Evolutionary conservation across 768 basidiomycete species (phyloP).

Genomic region (Panellus pusillus): DNA sequence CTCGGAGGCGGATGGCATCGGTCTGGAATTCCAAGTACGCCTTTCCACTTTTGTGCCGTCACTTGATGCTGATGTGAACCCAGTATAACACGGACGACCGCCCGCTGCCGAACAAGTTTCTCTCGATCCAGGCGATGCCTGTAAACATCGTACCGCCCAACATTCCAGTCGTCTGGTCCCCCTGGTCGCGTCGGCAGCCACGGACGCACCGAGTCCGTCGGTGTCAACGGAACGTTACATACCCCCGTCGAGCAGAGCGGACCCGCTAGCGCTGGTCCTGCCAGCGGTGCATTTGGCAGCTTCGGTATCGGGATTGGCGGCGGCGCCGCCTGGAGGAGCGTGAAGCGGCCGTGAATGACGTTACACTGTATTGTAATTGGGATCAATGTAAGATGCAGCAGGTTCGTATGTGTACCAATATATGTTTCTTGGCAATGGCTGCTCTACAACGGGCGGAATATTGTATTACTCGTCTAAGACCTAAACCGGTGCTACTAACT

Average conservation of each 20-base stretch:
- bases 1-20: slow-evolving; percentile 80
- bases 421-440: too few relatives aligned
- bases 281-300: slow-evolving; percentile 44
- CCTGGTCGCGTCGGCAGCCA: slow-evolving; percentile 27
- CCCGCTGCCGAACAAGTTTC: slow-evolving; percentile 78
- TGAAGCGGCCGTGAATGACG: background rate
- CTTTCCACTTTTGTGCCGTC: background rate
- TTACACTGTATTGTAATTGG: background rate
- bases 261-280: slow-evolving; percentile 28
- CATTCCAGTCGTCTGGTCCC: slow-evolving; percentile 46
- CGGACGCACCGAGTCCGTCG: slow-evolving; percentile 21
- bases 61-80: background rate
- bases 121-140: slow-evolving; percentile 74
- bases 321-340: slow-evolving; percentile 20
- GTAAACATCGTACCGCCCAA: slow-evolving; percentile 63
- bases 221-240: slow-evolving; percentile 12
- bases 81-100: slow-evolving; percentile 89
- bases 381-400: too few relatives aligned
- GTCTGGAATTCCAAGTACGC: slow-evolving; percentile 86
- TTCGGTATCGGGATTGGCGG: slow-evolving; percentile 49
- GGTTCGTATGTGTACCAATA: too few relatives aligned
- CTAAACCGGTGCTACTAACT: background rate
- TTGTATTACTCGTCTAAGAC: too few relatives aligned
- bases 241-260: slow-evolving; percentile 17
- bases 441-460: too few relatives aligned